Conservation (phyloP, 208 protist genomes). For the Trypanosomatidae sp. region DNA sequence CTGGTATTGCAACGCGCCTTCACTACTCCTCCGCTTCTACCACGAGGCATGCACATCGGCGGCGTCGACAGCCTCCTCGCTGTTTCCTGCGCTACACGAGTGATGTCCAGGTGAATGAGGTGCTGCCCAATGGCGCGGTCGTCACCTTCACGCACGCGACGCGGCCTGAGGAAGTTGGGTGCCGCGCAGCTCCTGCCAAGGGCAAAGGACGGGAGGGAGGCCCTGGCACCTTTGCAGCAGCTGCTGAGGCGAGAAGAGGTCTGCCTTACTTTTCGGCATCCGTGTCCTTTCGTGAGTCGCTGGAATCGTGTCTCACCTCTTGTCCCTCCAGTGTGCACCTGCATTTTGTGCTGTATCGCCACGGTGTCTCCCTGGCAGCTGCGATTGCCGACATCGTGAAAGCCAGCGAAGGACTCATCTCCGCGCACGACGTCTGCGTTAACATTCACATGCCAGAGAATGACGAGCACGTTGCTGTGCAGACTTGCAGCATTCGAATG, state of each 20-base stretch:
- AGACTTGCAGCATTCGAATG: conserved; percentile 50
- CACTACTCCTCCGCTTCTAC: conserved; percentile 2
- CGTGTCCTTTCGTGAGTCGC: conserved; percentile 11
- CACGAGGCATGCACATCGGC: conserved; percentile 2
- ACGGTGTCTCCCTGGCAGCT: conserved; percentile 35
- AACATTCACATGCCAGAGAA: conserved; percentile 14
- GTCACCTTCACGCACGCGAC: conserved; percentile 64
- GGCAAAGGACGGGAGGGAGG: neutral
- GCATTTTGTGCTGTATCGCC: conserved; percentile 69
- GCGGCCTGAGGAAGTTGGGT: conserved; percentile 23
- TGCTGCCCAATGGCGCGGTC: conserved; percentile 62
- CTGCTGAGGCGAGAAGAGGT: neutral
- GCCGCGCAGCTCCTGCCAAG: neutral
- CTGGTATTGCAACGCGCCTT: conserved; percentile 18
- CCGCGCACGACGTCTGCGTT: conserved; percentile 6
- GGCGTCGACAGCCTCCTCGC: conserved; percentile 15
- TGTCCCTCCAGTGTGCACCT: conserved; percentile 29
- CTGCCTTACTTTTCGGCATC: neutral
- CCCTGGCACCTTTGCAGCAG: neutral
- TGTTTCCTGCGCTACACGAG: conserved; percentile 33
- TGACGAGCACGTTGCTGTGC: conserved; percentile 46
- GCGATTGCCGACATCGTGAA: conserved; percentile 33
- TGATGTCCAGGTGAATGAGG: conserved; percentile 72
- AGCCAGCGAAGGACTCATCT: conserved; percentile 30
- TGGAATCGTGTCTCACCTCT: conserved; percentile 13